Evolutionary conservation across 805 yeast species (phyloP).

Genomic region (Metschnikowia lunata): DNA sequence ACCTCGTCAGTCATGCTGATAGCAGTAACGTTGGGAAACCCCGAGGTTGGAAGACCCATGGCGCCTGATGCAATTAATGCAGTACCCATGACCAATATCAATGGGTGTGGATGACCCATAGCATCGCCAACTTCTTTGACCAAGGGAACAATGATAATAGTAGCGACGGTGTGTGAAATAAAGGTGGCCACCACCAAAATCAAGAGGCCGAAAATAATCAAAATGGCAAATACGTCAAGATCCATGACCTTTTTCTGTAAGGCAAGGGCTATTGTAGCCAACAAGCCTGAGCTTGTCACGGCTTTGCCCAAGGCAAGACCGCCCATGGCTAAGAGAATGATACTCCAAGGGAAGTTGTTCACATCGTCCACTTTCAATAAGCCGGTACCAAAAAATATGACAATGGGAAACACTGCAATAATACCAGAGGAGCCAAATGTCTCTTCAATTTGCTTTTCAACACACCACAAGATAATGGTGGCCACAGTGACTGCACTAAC

Average conservation of each 20-base stretch:
- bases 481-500: conserved; percentile 60
- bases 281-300: conserved; percentile 84
- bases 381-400: conserved; percentile 92
- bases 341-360: conserved; percentile 95
- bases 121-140: conserved; percentile 38
- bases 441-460: conserved; percentile 67
- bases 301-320: conserved; percentile 95
- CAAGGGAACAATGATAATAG: conserved; percentile 39
- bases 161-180: conserved; percentile 44
- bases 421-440: conserved; percentile 96
- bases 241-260: conserved; percentile 66
- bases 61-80: conserved; percentile 42
- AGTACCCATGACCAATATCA: conserved; percentile 38
- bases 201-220: conserved; percentile 55
- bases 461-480: conserved; percentile 88
- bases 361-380: conserved; percentile 83
- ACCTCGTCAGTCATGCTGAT: conserved; percentile 41
- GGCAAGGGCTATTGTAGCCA: conserved; percentile 67
- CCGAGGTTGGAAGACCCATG: conserved; percentile 44
- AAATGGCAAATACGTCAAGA: conserved; percentile 67
- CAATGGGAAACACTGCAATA: conserved; percentile 82
- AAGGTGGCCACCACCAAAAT: conserved; percentile 40
- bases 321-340: conserved; percentile 95
- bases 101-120: conserved; percentile 35
- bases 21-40: conserved; percentile 43